phyloP scores from a whole-genome alignment of 192 early-diverging fungal genomes.

The Umbelopsis ramanniana region DNA sequence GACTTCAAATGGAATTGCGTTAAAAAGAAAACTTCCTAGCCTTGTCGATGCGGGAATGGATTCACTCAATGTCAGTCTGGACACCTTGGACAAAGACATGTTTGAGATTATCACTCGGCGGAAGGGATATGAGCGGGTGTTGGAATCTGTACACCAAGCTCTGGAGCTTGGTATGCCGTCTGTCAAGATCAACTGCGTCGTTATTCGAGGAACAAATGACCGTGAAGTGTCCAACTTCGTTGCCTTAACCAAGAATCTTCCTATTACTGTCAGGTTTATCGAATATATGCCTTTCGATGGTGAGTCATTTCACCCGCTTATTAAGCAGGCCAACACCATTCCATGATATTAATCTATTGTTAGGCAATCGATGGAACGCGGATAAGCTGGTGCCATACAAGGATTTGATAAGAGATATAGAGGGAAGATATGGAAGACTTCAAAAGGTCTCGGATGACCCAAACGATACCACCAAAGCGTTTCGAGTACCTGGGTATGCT shows the following conservation, averaged over 20 bases:
- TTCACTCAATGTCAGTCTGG: constrained; percentile 88
- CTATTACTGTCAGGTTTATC: constrained; percentile 89
- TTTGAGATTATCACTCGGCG: constrained; percentile 92
- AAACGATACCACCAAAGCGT: constrained; percentile 90
- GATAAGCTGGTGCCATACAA: constrained; percentile 86
- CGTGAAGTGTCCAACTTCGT: constrained; percentile 84
- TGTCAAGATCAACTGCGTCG: constrained; percentile 95
- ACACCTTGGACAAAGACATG: constrained; percentile 84
- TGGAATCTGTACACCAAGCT: constrained; percentile 77
- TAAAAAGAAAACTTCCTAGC: constrained; percentile 79
- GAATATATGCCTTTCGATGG: constrained; percentile 99
- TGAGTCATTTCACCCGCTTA: constrained; percentile 29
- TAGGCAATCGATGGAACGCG: constrained; percentile 85
- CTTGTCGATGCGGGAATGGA: constrained; percentile 80
- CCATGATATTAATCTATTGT: background rate
- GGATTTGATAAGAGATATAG: constrained; percentile 70
- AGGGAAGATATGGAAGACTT: constrained; percentile 60
- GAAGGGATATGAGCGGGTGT: constrained; percentile 77
- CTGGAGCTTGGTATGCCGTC: constrained; percentile 63
- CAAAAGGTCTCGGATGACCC: constrained; percentile 67
- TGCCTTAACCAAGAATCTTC: constrained; percentile 75
- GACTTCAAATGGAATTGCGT: constrained; percentile 94
- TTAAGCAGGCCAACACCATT: background rate
- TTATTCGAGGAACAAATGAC: constrained; percentile 88
- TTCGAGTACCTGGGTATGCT: constrained; percentile 72